A percentile compares a stretch with the other conserved stretches of the same genome.
phyloP scores from a whole-genome alignment of 2,329 filamentous ascomycete genomes.

The Trichoderma citrinoviride region DNA sequence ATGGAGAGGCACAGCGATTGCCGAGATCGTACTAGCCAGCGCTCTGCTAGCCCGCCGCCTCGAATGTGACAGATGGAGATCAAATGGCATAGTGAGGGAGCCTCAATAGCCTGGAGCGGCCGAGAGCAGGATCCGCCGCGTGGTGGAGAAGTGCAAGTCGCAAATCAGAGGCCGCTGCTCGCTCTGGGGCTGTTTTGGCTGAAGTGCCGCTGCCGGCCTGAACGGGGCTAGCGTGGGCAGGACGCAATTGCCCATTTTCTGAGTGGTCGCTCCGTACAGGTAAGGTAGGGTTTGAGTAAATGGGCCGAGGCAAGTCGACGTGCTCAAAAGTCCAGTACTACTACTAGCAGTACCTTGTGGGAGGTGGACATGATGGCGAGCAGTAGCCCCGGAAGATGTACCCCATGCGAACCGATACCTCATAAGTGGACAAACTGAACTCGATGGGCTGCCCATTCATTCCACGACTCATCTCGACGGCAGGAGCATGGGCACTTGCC shows the following conservation, averaged over 20 bases:
- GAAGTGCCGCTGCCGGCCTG: neutral
- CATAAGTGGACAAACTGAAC: neutral
- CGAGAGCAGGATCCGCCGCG: conserved; percentile 11
- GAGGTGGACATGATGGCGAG: neutral
- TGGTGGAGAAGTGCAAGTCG: conserved; percentile 4
- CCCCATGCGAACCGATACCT: neutral
- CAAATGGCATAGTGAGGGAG: neutral
- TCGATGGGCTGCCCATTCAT: neutral
- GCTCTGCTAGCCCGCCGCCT: neutral
- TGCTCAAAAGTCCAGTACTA: too few species aligned
- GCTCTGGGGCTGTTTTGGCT: neutral
- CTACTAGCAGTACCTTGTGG: too few species aligned
- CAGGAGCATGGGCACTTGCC: neutral
- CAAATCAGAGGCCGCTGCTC: neutral
- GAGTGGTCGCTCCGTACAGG: neutral
- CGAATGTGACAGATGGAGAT: neutral
- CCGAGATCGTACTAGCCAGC: conserved; percentile 19
- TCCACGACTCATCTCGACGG: neutral
- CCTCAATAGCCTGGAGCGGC: conserved; percentile 11
- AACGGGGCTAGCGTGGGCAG: neutral
- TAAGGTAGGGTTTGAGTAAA: too few species aligned
- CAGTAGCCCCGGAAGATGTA: neutral
- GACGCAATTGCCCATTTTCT: neutral
- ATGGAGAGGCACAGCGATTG: conserved; percentile 1
- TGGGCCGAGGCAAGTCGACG: neutral